Conservation (phyloP, 1,284 basidiomycete species). For the Sanghuangporus weigelae region DNA sequence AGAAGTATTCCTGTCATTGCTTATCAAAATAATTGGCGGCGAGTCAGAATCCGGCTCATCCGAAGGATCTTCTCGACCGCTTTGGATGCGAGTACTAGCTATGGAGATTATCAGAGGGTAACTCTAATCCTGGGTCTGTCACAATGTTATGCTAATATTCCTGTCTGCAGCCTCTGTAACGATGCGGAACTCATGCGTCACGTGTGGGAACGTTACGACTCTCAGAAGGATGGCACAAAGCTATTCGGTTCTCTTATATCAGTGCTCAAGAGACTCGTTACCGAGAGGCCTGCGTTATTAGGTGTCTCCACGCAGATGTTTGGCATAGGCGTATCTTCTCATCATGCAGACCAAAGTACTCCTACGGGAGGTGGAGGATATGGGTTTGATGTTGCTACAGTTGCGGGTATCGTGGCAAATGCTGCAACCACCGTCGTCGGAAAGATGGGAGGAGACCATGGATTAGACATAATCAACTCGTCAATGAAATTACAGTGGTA, state of each 20-base stretch:
- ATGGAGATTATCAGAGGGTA: conserved; percentile 90
- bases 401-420: conserved; percentile 79
- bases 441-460: conserved; percentile 60
- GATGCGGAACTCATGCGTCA: conserved; percentile 78
- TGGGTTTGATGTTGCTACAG: conserved; percentile 59
- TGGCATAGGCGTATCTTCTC: conserved; percentile 59
- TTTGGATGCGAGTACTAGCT: conserved; percentile 86
- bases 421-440: conserved; percentile 74
- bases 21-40: conserved; percentile 75
- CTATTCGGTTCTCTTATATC: conserved; percentile 80
- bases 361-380: conserved; percentile 28
- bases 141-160: neutral
- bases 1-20: conserved; percentile 78
- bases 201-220: conserved; percentile 81
- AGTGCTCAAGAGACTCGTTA: conserved; percentile 77
- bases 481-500: conserved; percentile 85
- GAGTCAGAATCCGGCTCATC: conserved; percentile 43
- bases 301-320: conserved; percentile 78
- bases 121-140: conserved; percentile 17
- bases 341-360: conserved; percentile 31
- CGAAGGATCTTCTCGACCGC: conserved; percentile 40
- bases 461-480: conserved; percentile 66
- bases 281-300: conserved; percentile 80
- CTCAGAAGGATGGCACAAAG: conserved; percentile 53
- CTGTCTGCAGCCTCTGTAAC: conserved; percentile 59